These are phyloP conservation scores for Sarocladiaceae sp. DNA, from an alignment of 2,329 filamentous ascomycete species.

Conservation along the genomic window DNA sequence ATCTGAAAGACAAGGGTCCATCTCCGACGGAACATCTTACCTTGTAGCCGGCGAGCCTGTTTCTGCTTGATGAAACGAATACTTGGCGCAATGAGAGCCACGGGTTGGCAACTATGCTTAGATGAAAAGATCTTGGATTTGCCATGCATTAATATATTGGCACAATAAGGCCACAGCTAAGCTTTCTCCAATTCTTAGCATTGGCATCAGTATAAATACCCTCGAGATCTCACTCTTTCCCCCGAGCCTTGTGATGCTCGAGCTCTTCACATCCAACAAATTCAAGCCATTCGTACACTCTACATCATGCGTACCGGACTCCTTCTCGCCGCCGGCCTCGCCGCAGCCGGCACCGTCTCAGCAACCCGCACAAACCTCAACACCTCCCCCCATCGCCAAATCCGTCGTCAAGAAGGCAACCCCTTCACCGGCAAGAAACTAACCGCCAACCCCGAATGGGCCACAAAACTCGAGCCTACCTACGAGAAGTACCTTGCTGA, in stretches of 20 bases:
- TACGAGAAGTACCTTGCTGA: slow-evolving; percentile 28
- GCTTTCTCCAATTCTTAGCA: background rate
- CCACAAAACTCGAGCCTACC: slow-evolving; percentile 35
- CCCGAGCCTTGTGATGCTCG: background rate
- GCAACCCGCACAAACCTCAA: slow-evolving; percentile 4
- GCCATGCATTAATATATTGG: background rate
- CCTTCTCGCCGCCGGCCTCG: slow-evolving; percentile 6
- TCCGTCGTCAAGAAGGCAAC: slow-evolving; percentile 19
- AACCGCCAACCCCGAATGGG: slow-evolving; percentile 41
- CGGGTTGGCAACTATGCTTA: background rate
- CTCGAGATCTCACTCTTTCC: no score
- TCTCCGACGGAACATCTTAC: slow-evolving; percentile 6
- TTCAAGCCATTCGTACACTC: background rate
- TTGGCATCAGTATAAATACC: background rate
- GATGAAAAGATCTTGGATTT: background rate
- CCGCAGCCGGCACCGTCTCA: background rate
- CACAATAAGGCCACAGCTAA: background rate
- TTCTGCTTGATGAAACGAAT: slow-evolving; percentile 3
- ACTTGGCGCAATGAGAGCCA: background rate
- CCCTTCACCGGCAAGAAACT: slow-evolving; percentile 45
- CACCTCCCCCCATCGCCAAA: background rate
- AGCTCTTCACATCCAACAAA: background rate
- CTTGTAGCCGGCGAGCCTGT: slow-evolving; percentile 9
- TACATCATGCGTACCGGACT: slow-evolving; percentile 8
- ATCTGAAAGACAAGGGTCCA: background rate